phyloP scores from a whole-genome alignment of 305 asterid genomes.

The Coffea humblotiana region DNA sequence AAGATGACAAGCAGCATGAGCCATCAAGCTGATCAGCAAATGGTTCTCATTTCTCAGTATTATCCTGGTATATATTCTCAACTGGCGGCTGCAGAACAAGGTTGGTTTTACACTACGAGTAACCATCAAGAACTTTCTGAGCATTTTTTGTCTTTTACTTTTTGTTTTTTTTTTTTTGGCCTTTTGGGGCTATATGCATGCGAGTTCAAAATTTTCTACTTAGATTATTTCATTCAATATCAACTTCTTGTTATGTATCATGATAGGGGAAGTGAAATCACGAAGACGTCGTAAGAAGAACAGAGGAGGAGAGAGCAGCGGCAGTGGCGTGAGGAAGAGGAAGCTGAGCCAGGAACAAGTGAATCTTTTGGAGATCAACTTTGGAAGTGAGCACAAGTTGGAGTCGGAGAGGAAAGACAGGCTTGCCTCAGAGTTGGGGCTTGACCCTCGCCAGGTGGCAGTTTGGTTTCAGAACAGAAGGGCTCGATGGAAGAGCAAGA shows the following conservation, averaged over 20 bases:
- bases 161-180: too few species aligned
- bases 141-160: too few species aligned
- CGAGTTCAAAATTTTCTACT: background rate
- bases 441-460: constrained; percentile 83
- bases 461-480: constrained; percentile 86
- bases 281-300: constrained; percentile 55
- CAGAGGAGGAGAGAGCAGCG: constrained; percentile 35
- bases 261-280: constrained; percentile 33
- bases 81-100: constrained; percentile 38
- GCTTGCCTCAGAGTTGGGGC: constrained; percentile 69
- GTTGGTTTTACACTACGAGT: constrained; percentile 22
- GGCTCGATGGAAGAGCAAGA: constrained; percentile 75
- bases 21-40: constrained; percentile 40
- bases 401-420: constrained; percentile 74
- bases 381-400: constrained; percentile 62
- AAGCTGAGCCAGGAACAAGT: constrained; percentile 66
- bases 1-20: constrained; percentile 26
- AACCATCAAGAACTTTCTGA: too few species aligned
- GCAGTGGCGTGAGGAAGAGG: constrained; percentile 48
- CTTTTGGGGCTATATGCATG: background rate
- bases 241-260: background rate
- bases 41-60: constrained; percentile 48
- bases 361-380: constrained; percentile 49
- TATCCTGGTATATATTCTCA: constrained; percentile 52
- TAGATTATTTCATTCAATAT: background rate